These are phyloP conservation scores for Podila clonocystis DNA, from an alignment of 192 early-diverging fungal genomes.

Conservation along the genomic window DNA sequence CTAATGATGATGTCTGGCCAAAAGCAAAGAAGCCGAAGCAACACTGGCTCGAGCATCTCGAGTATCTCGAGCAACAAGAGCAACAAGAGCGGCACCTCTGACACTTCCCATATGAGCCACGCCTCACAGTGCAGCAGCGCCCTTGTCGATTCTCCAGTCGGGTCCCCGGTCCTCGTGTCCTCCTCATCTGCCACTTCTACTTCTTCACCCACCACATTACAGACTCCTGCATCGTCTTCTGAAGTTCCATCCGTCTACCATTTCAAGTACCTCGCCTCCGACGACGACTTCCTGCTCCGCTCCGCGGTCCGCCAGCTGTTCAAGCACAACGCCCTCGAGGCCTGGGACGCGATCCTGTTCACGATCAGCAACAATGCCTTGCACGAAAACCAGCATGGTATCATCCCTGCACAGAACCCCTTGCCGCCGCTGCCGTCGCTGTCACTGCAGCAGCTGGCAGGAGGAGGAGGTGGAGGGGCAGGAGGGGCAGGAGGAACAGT, in stretches of 20 bases:
- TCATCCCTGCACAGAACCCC: not conserved
- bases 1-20: not conserved
- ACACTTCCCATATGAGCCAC: not conserved
- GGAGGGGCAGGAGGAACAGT: not conserved
- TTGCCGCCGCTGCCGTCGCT: not conserved
- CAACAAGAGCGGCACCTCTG: not conserved
- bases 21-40: constrained; percentile 2
- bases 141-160: not conserved
- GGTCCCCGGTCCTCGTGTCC: not conserved
- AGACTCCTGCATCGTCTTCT: not conserved
- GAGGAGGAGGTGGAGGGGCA: too few species aligned
- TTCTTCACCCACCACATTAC: not conserved
- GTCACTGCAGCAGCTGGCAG: not conserved
- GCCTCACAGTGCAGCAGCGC: constrained; percentile 5
- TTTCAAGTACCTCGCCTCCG: constrained; percentile 65
- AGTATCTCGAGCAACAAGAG: constrained; percentile 10
- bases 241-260: constrained; percentile 38
- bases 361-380: constrained; percentile 55
- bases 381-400: constrained; percentile 14
- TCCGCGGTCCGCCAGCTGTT: constrained; percentile 67
- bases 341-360: constrained; percentile 71
- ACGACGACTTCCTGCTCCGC: constrained; percentile 79
- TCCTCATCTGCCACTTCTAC: not conserved
- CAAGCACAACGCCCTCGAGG: constrained; percentile 71
- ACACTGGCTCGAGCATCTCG: constrained; percentile 11